Conservation (phyloP, 1,139 yeast genomes). For the Taphrina populina region DNA sequence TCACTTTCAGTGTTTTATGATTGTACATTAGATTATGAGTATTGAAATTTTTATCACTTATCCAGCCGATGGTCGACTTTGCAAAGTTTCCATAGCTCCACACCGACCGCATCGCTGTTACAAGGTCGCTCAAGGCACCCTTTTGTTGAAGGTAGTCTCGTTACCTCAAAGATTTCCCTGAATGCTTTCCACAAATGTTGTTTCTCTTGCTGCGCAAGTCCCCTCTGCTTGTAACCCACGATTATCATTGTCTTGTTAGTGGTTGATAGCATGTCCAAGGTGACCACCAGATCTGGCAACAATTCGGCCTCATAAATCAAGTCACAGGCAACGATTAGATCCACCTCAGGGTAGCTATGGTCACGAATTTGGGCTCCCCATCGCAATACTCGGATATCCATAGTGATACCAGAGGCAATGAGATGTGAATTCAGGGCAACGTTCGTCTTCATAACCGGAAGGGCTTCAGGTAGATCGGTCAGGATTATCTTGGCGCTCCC, state of each 20-base stretch:
- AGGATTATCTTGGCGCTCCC: conserved; percentile 16
- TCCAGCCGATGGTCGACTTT: too few species aligned
- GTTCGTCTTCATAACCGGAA: conserved; percentile 35
- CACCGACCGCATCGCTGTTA: conserved; percentile 17
- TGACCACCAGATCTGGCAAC: conserved; percentile 29
- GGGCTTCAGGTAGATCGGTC: conserved; percentile 37
- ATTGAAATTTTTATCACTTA: neutral
- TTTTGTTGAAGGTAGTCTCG: neutral
- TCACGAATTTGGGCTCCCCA: conserved; percentile 35
- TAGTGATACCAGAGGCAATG: neutral
- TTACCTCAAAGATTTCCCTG: conserved; percentile 21
- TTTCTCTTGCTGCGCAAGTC: conserved; percentile 35
- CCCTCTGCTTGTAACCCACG: conserved; percentile 39
- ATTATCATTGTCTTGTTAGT: conserved; percentile 34
- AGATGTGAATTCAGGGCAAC: neutral
- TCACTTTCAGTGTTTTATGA: neutral
- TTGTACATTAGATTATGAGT: neutral
- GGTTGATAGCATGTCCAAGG: conserved; percentile 31
- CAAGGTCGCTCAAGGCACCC: conserved; percentile 11
- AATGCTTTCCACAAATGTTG: conserved; percentile 33
- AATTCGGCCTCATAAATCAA: conserved; percentile 38
- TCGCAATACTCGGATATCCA: conserved; percentile 18
- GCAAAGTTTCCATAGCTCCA: conserved; percentile 25
- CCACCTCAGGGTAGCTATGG: conserved; percentile 3
- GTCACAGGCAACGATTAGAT: conserved; percentile 38